A percentile compares a stretch with the other conserved stretches of the same genome.
Evolutionary conservation across 2,329 filamentous ascomycete species (phyloP).

Genomic region (Domatiomyces globalis): DNA sequence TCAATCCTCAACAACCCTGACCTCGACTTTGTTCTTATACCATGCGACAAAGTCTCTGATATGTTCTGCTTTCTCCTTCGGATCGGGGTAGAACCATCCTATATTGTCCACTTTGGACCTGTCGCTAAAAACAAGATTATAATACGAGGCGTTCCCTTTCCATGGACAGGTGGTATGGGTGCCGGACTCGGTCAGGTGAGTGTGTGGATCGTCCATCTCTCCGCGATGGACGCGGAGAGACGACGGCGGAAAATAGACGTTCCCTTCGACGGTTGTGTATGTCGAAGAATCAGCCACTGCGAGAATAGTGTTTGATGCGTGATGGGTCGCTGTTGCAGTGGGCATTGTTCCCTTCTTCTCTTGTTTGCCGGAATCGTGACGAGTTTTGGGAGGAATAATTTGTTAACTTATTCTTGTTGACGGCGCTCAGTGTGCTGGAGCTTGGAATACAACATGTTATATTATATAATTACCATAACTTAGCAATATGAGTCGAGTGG

Average conservation of each 20-base stretch:
- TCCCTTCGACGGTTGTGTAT: conserved; percentile 45
- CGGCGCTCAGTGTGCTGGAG: too few relatives aligned
- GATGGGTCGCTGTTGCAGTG: conserved; percentile 34
- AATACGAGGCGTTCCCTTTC: conserved; percentile 46
- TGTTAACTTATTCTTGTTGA: too few relatives aligned
- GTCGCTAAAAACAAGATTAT: conserved; percentile 35
- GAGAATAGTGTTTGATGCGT: conserved; percentile 30
- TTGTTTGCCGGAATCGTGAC: too few relatives aligned
- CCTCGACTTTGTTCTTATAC: conserved; percentile 29
- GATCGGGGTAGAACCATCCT: conserved; percentile 45
- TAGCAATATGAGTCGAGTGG: too few relatives aligned
- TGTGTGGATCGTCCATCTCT: conserved; percentile 16
- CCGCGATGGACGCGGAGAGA: conserved; percentile 22
- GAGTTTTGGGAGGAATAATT: too few relatives aligned
- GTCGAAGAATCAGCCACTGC: conserved; percentile 32
- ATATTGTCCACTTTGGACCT: conserved; percentile 38
- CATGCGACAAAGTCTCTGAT: conserved; percentile 46
- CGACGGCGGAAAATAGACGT: conserved; percentile 41
- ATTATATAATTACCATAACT: too few relatives aligned
- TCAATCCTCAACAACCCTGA: too few relatives aligned
- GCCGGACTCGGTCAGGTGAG: conserved; percentile 31
- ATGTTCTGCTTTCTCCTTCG: conserved; percentile 34
- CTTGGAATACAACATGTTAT: too few relatives aligned
- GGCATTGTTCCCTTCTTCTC: conserved; percentile 19
- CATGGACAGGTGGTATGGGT: conserved; percentile 40